These are phyloP conservation scores for Binderoboletus segoi DNA, from an alignment of 1,284 basidiomycete species.

Conservation along the genomic window DNA sequence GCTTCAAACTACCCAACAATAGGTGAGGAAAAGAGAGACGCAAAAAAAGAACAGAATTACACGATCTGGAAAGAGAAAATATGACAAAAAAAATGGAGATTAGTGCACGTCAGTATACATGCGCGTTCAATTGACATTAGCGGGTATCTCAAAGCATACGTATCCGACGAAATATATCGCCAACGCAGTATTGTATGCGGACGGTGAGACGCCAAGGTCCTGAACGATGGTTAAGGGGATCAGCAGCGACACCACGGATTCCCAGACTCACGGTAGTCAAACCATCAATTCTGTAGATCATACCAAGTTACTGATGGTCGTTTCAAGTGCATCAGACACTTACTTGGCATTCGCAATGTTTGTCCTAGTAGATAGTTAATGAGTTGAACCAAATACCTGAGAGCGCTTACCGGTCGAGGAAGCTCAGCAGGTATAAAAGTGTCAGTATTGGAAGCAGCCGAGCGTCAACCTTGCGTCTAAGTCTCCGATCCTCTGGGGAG, in stretches of 20 bases:
- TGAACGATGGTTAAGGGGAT: slow-evolving; percentile 16
- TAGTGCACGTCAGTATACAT: neutral
- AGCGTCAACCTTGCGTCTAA: slow-evolving; percentile 46
- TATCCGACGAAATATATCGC: slow-evolving; percentile 70
- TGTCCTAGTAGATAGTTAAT: slow-evolving; percentile 39
- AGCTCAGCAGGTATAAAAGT: slow-evolving; percentile 66
- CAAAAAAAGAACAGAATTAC: slow-evolving; percentile 29
- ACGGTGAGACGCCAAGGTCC: slow-evolving; percentile 50
- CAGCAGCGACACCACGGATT: neutral
- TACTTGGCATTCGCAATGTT: slow-evolving; percentile 72
- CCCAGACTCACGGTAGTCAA: slow-evolving; percentile 40
- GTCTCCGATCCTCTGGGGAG: slow-evolving; percentile 40
- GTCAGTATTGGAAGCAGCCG: slow-evolving; percentile 58
- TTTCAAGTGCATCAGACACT: slow-evolving; percentile 22
- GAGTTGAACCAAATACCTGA: neutral
- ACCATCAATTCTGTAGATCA: slow-evolving; percentile 44
- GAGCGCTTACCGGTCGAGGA: slow-evolving; percentile 58
- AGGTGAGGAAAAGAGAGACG: slow-evolving; percentile 1
- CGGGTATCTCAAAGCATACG: slow-evolving; percentile 69
- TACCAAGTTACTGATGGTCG: neutral
- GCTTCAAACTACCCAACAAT: slow-evolving; percentile 49
- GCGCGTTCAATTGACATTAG: slow-evolving; percentile 43
- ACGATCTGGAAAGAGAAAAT: slow-evolving; percentile 45
- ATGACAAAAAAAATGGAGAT: neutral
- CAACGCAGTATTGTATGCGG: slow-evolving; percentile 62